Evolutionary conservation across 352 stramenopile genomes (phyloP).

Genomic region (Phytopythium litorale): DNA sequence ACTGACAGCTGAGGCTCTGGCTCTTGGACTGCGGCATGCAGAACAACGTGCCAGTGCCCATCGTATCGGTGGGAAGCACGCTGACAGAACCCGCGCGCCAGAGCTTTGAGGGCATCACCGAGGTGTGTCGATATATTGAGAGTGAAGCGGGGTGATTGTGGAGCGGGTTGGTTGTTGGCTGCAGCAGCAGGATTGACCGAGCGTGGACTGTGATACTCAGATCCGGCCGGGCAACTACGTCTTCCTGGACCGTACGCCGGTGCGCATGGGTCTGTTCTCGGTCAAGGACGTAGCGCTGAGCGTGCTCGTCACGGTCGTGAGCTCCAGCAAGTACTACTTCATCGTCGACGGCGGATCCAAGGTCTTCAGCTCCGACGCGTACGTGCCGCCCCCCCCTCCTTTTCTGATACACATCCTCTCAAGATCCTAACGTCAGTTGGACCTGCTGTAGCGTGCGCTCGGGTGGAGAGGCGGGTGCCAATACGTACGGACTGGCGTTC

Average conservation of each 20-base stretch:
- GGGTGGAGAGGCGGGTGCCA: not conserved
- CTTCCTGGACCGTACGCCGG: conserved; percentile 69
- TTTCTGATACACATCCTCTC: no score
- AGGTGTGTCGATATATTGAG: conserved; percentile 20
- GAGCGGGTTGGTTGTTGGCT: not conserved
- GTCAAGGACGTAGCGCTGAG: conserved; percentile 57
- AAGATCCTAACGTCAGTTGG: not conserved
- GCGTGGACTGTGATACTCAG: conserved; percentile 8
- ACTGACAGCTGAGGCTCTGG: no score
- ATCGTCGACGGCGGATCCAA: conserved; percentile 73
- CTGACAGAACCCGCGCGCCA: conserved; percentile 57
- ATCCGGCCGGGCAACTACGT: conserved; percentile 75
- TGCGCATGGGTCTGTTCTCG: conserved; percentile 57
- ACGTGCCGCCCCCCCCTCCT: conserved; percentile 7
- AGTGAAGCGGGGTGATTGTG: not conserved
- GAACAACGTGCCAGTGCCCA: conserved; percentile 43
- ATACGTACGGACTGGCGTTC: conserved; percentile 52
- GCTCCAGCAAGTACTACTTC: conserved; percentile 68
- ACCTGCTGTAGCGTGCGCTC: conserved; percentile 1
- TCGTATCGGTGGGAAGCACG: conserved; percentile 66
- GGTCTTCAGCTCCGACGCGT: conserved; percentile 62
- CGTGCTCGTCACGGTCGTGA: conserved; percentile 65
- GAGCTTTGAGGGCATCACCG: conserved; percentile 64
- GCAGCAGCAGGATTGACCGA: not conserved
- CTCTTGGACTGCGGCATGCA: conserved; percentile 1